A percentile compares a stretch with the other conserved stretches of the same genome.
phyloP scores from a whole-genome alignment of 345 rosid genomes.

The Clarkia xantiana region DNA sequence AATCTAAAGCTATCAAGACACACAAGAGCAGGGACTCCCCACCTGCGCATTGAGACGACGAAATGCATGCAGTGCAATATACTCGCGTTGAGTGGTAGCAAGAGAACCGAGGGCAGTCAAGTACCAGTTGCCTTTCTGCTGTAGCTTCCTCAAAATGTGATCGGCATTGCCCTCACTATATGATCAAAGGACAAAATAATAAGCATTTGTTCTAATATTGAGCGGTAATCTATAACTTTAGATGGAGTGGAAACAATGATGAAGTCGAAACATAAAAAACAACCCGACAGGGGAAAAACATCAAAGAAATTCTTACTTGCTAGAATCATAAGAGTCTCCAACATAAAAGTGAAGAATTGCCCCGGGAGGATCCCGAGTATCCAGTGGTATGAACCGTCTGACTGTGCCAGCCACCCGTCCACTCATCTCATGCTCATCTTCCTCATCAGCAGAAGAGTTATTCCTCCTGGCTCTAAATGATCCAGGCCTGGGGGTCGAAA shows the following conservation, averaged over 20 bases:
- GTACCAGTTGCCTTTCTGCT: constrained; percentile 68
- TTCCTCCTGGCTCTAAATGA: constrained; percentile 49
- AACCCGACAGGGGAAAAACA: not conserved
- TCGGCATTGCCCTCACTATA: constrained; percentile 65
- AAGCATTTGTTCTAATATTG: not conserved
- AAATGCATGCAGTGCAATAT: constrained; percentile 97
- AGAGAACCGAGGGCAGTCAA: constrained; percentile 93
- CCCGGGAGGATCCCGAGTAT: constrained; percentile 91
- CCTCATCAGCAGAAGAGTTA: constrained; percentile 36
- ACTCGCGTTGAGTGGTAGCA: constrained; percentile 98
- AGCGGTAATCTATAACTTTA: not conserved
- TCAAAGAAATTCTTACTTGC: constrained; percentile 39
- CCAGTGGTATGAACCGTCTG: constrained; percentile 75
- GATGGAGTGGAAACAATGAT: not conserved
- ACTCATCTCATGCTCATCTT: constrained; percentile 51
- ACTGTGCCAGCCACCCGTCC: constrained; percentile 93
- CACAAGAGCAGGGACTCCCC: constrained; percentile 8
- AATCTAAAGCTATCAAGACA: not conserved
- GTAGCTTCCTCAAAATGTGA: constrained; percentile 82
- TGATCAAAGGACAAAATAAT: not conserved
- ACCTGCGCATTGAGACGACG: constrained; percentile 95
- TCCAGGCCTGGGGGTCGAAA: constrained; percentile 73
- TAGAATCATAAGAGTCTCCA: constrained; percentile 62
- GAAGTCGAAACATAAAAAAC: not conserved
- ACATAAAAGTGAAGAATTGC: constrained; percentile 94